Percentiles rank a stretch among this genome's conserved stretches.
phyloP scores from a whole-genome alignment of 2,329 filamentous ascomycete species.

The Colletotrichum theobromicola region DNA sequence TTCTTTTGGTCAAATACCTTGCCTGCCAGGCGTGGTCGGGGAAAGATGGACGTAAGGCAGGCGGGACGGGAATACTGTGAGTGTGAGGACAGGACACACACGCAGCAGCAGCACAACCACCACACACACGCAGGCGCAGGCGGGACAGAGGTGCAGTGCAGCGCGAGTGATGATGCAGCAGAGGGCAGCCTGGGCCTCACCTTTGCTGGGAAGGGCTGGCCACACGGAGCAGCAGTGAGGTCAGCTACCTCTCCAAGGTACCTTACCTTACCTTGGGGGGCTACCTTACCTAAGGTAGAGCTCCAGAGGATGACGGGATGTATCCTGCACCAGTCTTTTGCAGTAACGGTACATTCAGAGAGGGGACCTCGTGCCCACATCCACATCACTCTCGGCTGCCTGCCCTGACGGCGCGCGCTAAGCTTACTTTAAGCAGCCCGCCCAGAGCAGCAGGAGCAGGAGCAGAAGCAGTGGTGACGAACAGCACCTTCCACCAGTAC shows the following conservation, averaged over 20 bases:
- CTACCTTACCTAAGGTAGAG: not conserved
- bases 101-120: not conserved
- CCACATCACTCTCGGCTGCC: not conserved
- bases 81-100: not conserved
- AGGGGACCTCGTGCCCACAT: not conserved
- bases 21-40: not conserved
- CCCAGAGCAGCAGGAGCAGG: not conserved
- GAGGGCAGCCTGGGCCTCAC: conserved; percentile 16
- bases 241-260: not conserved
- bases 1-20: not conserved
- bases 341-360: not conserved
- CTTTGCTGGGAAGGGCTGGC: conserved; percentile 9
- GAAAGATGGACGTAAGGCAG: not conserved
- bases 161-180: conserved; percentile 17
- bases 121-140: not conserved
- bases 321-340: not conserved
- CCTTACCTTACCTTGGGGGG: too few relatives aligned
- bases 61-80: not conserved
- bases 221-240: not conserved
- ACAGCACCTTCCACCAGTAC: not conserved
- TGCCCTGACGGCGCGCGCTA: not conserved
- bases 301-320: not conserved
- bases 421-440: not conserved
- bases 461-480: not conserved
- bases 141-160: not conserved